A percentile compares a stretch with the other conserved stretches of the same genome.
Evolutionary conservation across 2,329 filamentous ascomycete species (phyloP).

Genomic region (Sporothrix luriei): DNA sequence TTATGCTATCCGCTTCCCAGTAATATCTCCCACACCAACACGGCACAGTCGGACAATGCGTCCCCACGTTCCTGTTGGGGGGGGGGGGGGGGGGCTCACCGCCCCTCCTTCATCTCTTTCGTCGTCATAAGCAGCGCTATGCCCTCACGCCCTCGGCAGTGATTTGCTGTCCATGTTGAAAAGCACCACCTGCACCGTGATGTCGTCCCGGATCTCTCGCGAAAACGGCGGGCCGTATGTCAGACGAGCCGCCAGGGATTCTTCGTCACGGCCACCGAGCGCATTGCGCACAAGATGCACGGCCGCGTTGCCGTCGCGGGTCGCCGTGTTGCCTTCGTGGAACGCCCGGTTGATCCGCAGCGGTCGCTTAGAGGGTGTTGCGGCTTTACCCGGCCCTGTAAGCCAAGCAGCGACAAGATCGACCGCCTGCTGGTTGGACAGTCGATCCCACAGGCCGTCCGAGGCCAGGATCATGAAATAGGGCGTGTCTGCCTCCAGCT

Average conservation of each 20-base stretch:
- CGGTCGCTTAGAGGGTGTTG: background rate
- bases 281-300: conserved; percentile 96
- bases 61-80: too few species aligned
- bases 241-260: conserved; percentile 91
- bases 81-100: too few species aligned
- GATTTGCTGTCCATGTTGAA: conserved; percentile 1
- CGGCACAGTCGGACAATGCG: too few species aligned
- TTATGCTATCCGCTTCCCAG: too few species aligned
- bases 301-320: conserved; percentile 93
- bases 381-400: conserved; percentile 66
- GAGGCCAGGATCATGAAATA: conserved; percentile 97
- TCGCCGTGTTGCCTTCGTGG: conserved; percentile 60
- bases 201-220: conserved; percentile 68
- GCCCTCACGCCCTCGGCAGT: background rate
- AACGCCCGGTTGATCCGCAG: background rate
- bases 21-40: too few species aligned
- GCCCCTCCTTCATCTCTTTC: too few species aligned
- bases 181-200: conserved; percentile 17
- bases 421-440: conserved; percentile 97
- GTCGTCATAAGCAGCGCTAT: too few species aligned
- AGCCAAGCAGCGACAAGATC: conserved; percentile 97
- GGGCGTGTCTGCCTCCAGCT: conserved; percentile 82
- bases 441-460: conserved; percentile 97
- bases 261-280: conserved; percentile 86
- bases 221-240: conserved; percentile 91